These are phyloP conservation scores for Diutina sp. DNA, from an alignment of 1,139 yeast genomes.

Conservation along the genomic window DNA sequence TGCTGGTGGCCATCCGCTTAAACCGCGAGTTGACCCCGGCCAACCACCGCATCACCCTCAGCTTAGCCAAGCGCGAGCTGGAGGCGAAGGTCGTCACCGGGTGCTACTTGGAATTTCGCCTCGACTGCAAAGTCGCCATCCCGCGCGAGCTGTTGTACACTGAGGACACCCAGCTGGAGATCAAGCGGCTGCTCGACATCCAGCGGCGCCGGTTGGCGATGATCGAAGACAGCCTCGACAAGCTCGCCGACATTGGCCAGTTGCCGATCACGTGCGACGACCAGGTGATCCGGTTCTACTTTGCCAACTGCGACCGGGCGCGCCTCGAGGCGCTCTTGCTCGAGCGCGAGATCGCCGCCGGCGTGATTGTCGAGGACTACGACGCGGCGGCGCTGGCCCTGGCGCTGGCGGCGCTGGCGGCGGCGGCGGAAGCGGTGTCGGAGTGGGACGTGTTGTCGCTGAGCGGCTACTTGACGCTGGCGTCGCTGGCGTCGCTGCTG, in stretches of 20 bases:
- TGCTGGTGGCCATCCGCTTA: constrained; percentile 6
- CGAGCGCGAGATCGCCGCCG: constrained; percentile 39
- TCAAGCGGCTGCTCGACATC: constrained; percentile 21
- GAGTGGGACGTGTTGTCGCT: constrained; percentile 2
- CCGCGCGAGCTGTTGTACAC: constrained; percentile 41
- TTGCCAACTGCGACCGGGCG: constrained; percentile 41
- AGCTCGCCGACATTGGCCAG: constrained; percentile 34
- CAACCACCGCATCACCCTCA: constrained; percentile 24
- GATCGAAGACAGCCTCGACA: neutral
- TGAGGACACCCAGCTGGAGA: constrained; percentile 30
- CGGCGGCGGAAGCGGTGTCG: neutral
- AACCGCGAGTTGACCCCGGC: constrained; percentile 20
- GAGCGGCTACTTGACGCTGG: neutral
- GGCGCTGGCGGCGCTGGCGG: neutral
- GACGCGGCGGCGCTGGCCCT: neutral
- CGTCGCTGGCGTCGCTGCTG: neutral
- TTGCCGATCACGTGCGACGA: constrained; percentile 26
- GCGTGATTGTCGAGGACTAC: constrained; percentile 28
- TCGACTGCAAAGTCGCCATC: constrained; percentile 24
- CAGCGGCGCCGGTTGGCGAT: constrained; percentile 21
- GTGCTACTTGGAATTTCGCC: constrained; percentile 39
- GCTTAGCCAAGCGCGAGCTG: constrained; percentile 18
- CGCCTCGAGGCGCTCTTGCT: constrained; percentile 36
- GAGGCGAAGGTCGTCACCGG: constrained; percentile 43
- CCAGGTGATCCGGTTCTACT: constrained; percentile 34